Evolutionary conservation across 2,329 filamentous ascomycete species (phyloP).

Genomic region (Graphilbum fragrans): DNA sequence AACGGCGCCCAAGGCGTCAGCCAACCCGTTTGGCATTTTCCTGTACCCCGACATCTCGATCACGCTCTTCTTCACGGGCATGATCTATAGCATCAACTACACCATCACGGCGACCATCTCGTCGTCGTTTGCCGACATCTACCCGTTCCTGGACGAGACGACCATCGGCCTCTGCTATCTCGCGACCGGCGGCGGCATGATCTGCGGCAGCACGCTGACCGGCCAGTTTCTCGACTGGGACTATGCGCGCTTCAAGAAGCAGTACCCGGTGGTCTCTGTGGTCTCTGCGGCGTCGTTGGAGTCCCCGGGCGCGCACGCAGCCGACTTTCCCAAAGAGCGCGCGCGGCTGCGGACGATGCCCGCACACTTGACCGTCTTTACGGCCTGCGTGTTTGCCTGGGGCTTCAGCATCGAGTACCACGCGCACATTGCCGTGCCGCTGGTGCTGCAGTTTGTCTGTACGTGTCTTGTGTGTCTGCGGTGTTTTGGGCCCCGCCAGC

Average conservation of each 20-base stretch:
- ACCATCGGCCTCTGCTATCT: constrained; percentile 20
- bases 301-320: not conserved
- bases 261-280: not conserved
- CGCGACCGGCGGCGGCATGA: constrained; percentile 18
- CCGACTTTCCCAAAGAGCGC: constrained; percentile 16
- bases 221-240: constrained; percentile 19
- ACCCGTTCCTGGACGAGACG: constrained; percentile 17
- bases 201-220: constrained; percentile 15
- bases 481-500: not conserved
- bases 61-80: constrained; percentile 18
- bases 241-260: constrained; percentile 13
- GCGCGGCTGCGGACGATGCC: constrained; percentile 16
- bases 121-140: constrained; percentile 16
- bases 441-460: constrained; percentile 14
- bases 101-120: constrained; percentile 22
- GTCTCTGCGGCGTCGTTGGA: not conserved
- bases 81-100: constrained; percentile 22
- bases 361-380: constrained; percentile 12
- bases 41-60: constrained; percentile 17
- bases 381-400: constrained; percentile 15
- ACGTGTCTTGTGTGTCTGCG: not conserved
- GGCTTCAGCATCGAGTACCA: constrained; percentile 15
- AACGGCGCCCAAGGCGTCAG: not conserved
- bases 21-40: constrained; percentile 20
- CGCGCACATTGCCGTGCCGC: constrained; percentile 13